Base-by-base conservation (phyloP, 768 basidiomycete genomes). In the Pisolithus orientalis region DNA sequence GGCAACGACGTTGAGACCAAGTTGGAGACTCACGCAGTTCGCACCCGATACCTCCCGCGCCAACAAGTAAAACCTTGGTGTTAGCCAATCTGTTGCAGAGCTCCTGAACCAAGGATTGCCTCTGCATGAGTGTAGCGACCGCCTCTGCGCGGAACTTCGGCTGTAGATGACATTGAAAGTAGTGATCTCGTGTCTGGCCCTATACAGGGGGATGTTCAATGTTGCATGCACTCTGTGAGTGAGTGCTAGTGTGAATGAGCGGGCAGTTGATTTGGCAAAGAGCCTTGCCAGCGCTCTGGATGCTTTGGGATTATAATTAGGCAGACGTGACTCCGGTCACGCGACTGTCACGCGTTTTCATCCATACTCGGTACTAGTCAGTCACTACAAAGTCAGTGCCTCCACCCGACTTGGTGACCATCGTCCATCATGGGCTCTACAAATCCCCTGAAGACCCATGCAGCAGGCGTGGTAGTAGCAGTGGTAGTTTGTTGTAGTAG, bases 41-140 rank as follows among this genome's bases (percentile, higher is more conserved):
- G 62, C 95, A 99, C 7, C 96, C 96, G 63, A 98, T 98, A 0
- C 95, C 95, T 43, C 94, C 94, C 40, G 93, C 93, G 28, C 96
- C 96, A 31, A 99, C 95, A 27, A 97, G 75, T 56, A 99, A 74
- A 25, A 96, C 85, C 53, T 74, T 84, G 6, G 84, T 85, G 40
- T 76, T 67, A 4, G 81, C 73, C 4, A 91, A 73, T 52, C 78
- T 77, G 24, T 70, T 65, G 59, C 82, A 80, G 14, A 93, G 70
- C 57, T 87, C 84, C 84, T 39, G 80, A 70, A 6, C 94, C 94
- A 4, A 98, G 77, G 52, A 97, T 86, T 11, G 90, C 85, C 55
- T 79, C 72, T 5, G 87, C 85, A 65, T 94, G 85, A 5, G 72
- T 63, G 27, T 73, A 77, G 25, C 86, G 77, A 43, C 72, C 50